A percentile compares a stretch with the other conserved stretches of the same genome.
These are phyloP conservation scores for Diaporthe batatas DNA, from an alignment of 2,329 filamentous ascomycete genomes.

Conservation along the genomic window DNA sequence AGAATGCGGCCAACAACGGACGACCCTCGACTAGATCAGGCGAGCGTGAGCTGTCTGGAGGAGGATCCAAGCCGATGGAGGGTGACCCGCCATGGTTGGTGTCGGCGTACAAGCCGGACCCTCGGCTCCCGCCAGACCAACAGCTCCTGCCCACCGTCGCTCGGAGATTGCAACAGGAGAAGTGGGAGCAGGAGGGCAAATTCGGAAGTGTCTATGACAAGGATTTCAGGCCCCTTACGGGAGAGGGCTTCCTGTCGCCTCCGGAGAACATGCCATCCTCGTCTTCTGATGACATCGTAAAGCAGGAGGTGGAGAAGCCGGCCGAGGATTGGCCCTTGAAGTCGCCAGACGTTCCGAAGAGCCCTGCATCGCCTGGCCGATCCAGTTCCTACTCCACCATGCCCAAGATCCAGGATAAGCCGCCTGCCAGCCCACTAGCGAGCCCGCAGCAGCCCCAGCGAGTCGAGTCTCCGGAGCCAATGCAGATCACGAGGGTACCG, in stretches of 20 bases:
- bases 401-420: conserved; percentile 68
- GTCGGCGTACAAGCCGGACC: conserved; percentile 95
- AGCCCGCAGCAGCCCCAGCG: conserved; percentile 63
- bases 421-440: conserved; percentile 55
- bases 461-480: conserved; percentile 50
- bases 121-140: conserved; percentile 91
- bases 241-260: conserved; percentile 66
- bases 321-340: conserved; percentile 73
- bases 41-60: conserved; percentile 62
- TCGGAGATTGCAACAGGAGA: conserved; percentile 89
- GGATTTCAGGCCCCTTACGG: conserved; percentile 86
- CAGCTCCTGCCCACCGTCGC: conserved; percentile 96
- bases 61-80: conserved; percentile 77
- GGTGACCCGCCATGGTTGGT: conserved; percentile 97
- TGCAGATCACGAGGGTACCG: conserved; percentile 60
- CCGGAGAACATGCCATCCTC: conserved; percentile 46
- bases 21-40: conserved; percentile 75
- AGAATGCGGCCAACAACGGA: conserved; percentile 67
- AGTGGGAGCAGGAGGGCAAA: conserved; percentile 93
- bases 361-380: conserved; percentile 60
- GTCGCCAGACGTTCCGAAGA: conserved; percentile 58
- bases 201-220: conserved; percentile 88
- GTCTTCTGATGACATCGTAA: conserved; percentile 48
- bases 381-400: conserved; percentile 73
- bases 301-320: conserved; percentile 50